A percentile compares a stretch with the other conserved stretches of the same genome.
Conservation (phyloP, 805 yeast species). For the Ogataea paraovalis region DNA sequence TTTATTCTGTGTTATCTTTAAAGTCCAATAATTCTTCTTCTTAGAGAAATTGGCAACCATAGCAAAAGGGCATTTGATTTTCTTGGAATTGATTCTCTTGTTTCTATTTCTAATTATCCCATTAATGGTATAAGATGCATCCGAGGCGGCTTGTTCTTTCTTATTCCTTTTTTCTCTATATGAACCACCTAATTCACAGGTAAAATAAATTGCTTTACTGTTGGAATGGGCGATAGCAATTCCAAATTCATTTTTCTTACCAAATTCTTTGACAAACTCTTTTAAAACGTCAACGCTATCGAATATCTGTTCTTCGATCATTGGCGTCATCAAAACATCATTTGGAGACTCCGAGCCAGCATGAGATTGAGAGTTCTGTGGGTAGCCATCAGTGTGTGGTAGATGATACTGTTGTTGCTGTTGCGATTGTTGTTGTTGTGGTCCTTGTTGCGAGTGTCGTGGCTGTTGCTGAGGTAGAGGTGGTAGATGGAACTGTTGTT, state of each 20-base stretch:
- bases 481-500: slow-evolving; percentile 3
- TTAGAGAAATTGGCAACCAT: slow-evolving; percentile 55
- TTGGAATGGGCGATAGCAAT: slow-evolving; percentile 58
- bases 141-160: slow-evolving; percentile 13
- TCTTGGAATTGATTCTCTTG: slow-evolving; percentile 39
- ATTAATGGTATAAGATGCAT: slow-evolving; percentile 1
- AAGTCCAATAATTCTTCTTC: slow-evolving; percentile 46
- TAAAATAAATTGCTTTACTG: slow-evolving; percentile 54
- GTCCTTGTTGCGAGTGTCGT: slow-evolving; percentile 5
- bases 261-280: slow-evolving; percentile 52
- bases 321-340: slow-evolving; percentile 50
- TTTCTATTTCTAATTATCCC: slow-evolving; percentile 7
- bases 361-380: slow-evolving; percentile 3
- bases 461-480: background rate
- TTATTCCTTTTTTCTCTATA: slow-evolving; percentile 46
- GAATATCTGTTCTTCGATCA: slow-evolving; percentile 50
- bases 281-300: slow-evolving; percentile 46
- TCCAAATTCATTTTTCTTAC: slow-evolving; percentile 54
- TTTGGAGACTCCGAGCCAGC: slow-evolving; percentile 14
- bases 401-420: slow-evolving; percentile 1
- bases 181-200: slow-evolving; percentile 55
- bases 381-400: background rate
- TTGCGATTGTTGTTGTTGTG: slow-evolving; percentile 2
- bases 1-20: slow-evolving; percentile 50
- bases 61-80: slow-evolving; percentile 54